phyloP scores from a whole-genome alignment of 768 basidiomycete species.

The Stropharia rugosoannulata region DNA sequence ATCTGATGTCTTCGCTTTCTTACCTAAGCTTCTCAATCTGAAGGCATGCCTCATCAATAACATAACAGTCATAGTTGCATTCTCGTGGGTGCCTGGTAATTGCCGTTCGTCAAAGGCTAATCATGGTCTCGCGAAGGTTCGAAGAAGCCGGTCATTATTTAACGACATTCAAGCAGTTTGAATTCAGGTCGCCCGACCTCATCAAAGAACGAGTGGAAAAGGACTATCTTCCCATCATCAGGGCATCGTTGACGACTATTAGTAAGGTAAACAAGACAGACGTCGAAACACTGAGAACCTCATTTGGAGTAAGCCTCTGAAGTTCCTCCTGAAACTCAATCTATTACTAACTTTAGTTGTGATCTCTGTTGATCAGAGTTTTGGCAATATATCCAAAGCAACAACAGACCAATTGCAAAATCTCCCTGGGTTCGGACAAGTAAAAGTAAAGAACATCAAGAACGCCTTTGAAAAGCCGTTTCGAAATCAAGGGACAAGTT shows the following conservation, averaged over 20 bases:
- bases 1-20: background rate
- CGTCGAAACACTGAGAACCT: conserved; percentile 85
- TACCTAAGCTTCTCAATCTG: background rate
- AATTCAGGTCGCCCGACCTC: conserved; percentile 88
- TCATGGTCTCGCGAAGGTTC: conserved; percentile 40
- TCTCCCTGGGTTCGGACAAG: conserved; percentile 91
- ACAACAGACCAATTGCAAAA: conserved; percentile 72
- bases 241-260: conserved; percentile 82
- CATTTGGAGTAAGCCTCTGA: conserved; percentile 75
- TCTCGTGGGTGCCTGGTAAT: conserved; percentile 57
- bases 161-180: conserved; percentile 88
- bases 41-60: conserved; percentile 89
- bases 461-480: conserved; percentile 93
- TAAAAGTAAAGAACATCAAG: conserved; percentile 88
- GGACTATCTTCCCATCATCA: conserved; percentile 79
- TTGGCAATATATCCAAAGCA: conserved; percentile 76
- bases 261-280: conserved; percentile 98
- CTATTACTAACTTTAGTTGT: background rate
- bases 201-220: conserved; percentile 96
- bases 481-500: conserved; percentile 60
- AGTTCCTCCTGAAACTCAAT: background rate
- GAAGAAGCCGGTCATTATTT: conserved; percentile 95
- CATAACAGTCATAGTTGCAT: conserved; percentile 89
- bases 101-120: background rate
- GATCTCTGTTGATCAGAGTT: conserved; percentile 55